Evolutionary conservation across 345 rosid species (phyloP).

Genomic region (Acer yangbiense): DNA sequence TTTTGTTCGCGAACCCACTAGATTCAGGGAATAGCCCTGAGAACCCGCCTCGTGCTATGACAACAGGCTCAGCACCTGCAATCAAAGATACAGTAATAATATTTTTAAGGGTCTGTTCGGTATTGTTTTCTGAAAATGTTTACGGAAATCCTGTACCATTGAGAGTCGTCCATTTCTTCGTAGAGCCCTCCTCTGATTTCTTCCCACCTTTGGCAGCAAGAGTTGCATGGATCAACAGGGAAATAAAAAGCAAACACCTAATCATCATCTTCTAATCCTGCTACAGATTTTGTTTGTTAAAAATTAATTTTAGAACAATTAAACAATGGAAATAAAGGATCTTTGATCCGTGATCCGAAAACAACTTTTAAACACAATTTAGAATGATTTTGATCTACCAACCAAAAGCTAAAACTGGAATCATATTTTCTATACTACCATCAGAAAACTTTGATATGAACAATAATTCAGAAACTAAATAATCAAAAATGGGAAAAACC

Average conservation of each 20-base stretch:
- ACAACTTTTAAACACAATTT: background rate
- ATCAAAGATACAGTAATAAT: background rate
- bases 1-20: slow-evolving; percentile 40
- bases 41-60: slow-evolving; percentile 82
- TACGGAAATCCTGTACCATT: slow-evolving; percentile 31
- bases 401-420: no score
- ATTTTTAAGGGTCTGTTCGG: background rate
- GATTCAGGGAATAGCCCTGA: slow-evolving; percentile 83
- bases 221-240: slow-evolving; percentile 42
- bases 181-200: slow-evolving; percentile 13
- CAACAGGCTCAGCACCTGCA: slow-evolving; percentile 63
- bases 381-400: no score
- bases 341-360: background rate
- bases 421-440: no score
- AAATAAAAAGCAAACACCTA: slow-evolving; percentile 44
- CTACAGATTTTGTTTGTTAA: background rate
- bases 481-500: background rate
- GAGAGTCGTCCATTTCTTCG: slow-evolving; percentile 65
- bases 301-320: background rate
- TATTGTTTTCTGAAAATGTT: background rate
- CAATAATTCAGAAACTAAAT: background rate
- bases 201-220: slow-evolving; percentile 24
- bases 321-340: background rate
- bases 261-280: slow-evolving; percentile 53
- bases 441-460: background rate